Conservation (phyloP, 2,329 filamentous ascomycete genomes). For the Hypoxylon sp. region DNA sequence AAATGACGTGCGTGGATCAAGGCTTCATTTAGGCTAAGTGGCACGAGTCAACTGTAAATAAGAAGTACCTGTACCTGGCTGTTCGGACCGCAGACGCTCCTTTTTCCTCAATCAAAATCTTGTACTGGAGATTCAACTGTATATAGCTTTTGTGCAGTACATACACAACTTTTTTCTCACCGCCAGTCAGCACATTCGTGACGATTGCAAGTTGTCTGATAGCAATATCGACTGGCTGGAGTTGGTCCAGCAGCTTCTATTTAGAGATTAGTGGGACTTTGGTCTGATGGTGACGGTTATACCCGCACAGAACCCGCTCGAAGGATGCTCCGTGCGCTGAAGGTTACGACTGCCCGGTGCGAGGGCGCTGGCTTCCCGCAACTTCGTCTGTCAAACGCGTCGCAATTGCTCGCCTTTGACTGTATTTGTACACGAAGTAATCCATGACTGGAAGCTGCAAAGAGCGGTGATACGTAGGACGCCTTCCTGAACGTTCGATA, state of each 20-base stretch:
- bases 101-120: conserved; percentile 28
- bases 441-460: conserved; percentile 2
- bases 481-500: conserved; percentile 27
- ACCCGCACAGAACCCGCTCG: conserved; percentile 20
- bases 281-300: conserved; percentile 22
- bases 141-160: conserved; percentile 51
- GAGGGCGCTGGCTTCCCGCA: conserved; percentile 4
- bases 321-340: conserved; percentile 10
- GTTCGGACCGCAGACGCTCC: conserved; percentile 37
- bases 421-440: neutral
- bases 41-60: conserved; percentile 25
- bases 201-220: neutral
- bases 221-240: neutral
- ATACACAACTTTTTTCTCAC: conserved; percentile 38
- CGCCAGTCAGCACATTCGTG: neutral
- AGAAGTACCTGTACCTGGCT: conserved; percentile 29
- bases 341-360: conserved; percentile 1
- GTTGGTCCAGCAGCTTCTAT: conserved; percentile 11
- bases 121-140: conserved; percentile 47
- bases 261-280: conserved; percentile 13
- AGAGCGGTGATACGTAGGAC: conserved; percentile 1
- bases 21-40: conserved; percentile 21
- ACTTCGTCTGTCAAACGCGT: neutral
- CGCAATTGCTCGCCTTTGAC: neutral
- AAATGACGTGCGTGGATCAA: conserved; percentile 22